Evolutionary conservation across 176 grass and related monocot species (phyloP), one percentile per base, ranked within the genome.

Genomic region (Aegilops umbellulata): DNA sequence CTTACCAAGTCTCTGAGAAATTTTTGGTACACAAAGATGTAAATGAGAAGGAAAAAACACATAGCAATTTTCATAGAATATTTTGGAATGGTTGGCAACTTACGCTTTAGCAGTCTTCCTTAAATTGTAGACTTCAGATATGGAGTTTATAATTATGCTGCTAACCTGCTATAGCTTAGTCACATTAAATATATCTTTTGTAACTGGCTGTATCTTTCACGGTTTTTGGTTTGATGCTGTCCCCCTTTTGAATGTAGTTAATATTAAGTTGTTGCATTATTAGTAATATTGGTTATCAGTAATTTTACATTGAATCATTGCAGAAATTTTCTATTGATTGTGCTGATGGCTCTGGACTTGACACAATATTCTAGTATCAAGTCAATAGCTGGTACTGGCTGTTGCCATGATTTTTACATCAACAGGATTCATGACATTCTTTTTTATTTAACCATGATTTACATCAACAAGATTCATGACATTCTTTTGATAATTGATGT

Each of bases 391-490:
- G 51, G 10, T 60, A 74, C 44, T 80, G 66, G 25, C 20, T 83
- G 20, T 82, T 72, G 16, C 72, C 73, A 78, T 66, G 31, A 41
- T 85, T 85, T 70, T 85, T 70, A 69, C 64, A 85, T 65, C n/a
- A 11, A 32, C 30, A 30, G 9, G 27, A 19, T 38, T 20, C 14
- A 10, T 32, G 16, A 0, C 19, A 57, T 57, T 57, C 51, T 57
- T 57, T 57, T 20, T 3, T 57, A 57, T 8, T 57, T 57, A 20
- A 57, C 72, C 73, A 78, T 60, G 31, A 39, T 85, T 85, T 70
- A 69, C 64, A 85, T 65, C n/a, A 16, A 32, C 39, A 30, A 6
- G 27, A 26, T 38, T 24, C 22, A 9, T 46, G 70, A 1, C 53
- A 69, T 80, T 55, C 15, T 78, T 63, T 83, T n/a, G 30, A 29